Evolutionary conservation across 257 asterid genomes (phyloP).

Genomic region (Solanum bulbocastanum): DNA sequence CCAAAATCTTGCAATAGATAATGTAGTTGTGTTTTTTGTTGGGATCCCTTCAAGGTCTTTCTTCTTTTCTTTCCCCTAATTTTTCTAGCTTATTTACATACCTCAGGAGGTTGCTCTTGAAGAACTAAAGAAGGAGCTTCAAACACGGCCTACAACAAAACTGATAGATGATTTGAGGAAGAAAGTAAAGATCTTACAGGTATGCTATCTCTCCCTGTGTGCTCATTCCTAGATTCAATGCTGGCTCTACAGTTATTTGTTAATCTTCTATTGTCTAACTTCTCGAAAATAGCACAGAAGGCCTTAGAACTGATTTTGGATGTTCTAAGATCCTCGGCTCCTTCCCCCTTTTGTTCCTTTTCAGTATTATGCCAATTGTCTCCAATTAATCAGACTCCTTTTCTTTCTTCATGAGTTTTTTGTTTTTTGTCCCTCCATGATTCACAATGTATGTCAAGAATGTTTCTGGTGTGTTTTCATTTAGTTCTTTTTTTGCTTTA

Average conservation of each 20-base stretch:
- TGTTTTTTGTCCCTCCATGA: not conserved
- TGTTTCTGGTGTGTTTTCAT: not conserved
- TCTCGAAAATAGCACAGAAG: not conserved
- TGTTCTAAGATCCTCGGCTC: not conserved
- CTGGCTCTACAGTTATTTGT: not conserved
- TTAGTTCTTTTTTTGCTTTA: not conserved
- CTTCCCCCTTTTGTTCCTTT: not conserved
- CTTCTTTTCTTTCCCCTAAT: not conserved
- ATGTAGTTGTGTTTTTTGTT: not conserved
- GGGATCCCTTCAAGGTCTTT: not conserved
- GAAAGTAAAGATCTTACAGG: constrained; percentile 97
- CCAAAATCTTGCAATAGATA: not conserved
- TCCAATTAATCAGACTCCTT: not conserved
- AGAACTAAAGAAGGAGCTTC: constrained; percentile 79
- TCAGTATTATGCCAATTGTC: not conserved
- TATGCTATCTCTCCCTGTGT: not conserved
- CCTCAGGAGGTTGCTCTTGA: constrained; percentile 67
- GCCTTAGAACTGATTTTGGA: not conserved
- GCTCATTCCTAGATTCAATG: not conserved
- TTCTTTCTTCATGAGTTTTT: not conserved
- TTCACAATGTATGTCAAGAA: not conserved
- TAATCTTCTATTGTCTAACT: not conserved
- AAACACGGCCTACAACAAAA: constrained; percentile 75
- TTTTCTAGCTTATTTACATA: not conserved
- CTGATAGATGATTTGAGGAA: constrained; percentile 84